phyloP scores from a whole-genome alignment of 1,139 yeast species.

The Pichia sp. region DNA sequence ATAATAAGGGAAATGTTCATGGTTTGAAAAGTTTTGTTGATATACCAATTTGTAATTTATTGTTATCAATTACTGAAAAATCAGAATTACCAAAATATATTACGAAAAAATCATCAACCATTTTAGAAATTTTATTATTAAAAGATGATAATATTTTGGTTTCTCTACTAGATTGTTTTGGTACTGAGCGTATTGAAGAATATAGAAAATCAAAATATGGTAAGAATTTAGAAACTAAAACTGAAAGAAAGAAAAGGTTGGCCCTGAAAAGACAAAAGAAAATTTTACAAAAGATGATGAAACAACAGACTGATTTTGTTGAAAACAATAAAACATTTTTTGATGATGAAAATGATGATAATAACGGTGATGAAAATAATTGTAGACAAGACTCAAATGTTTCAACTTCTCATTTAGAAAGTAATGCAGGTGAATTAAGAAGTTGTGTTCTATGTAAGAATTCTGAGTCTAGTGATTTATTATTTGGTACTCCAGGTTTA shows the following conservation, averaged over 20 bases:
- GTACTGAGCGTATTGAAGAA: slow-evolving; percentile 43
- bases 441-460: slow-evolving; percentile 67
- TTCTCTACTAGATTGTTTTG: slow-evolving; percentile 50
- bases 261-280: slow-evolving; percentile 72
- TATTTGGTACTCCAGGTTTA: slow-evolving; percentile 51
- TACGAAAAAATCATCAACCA: slow-evolving; percentile 47
- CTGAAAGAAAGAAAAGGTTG: slow-evolving; percentile 55
- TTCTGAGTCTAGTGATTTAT: slow-evolving; percentile 37
- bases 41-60: slow-evolving; percentile 50
- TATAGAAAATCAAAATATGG: slow-evolving; percentile 53
- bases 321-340: slow-evolving; percentile 35
- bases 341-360: slow-evolving; percentile 12
- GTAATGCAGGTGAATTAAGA: slow-evolving; percentile 23
- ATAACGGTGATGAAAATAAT: slow-evolving; percentile 5
- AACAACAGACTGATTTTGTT: slow-evolving; percentile 69
- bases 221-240: slow-evolving; percentile 51
- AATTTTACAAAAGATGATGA: slow-evolving; percentile 68
- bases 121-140: slow-evolving; percentile 44
- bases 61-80: slow-evolving; percentile 44
- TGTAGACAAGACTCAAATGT: not conserved
- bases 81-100: slow-evolving; percentile 42
- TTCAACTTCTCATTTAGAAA: not conserved
- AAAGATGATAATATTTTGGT: slow-evolving; percentile 46
- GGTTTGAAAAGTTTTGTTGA: slow-evolving; percentile 42
- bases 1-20: slow-evolving; percentile 35